Evolutionary conservation across 208 protist genomes (phyloP), one percentile per base, ranked within the genome.

Genomic region (Trypanosoma boissoni): DNA sequence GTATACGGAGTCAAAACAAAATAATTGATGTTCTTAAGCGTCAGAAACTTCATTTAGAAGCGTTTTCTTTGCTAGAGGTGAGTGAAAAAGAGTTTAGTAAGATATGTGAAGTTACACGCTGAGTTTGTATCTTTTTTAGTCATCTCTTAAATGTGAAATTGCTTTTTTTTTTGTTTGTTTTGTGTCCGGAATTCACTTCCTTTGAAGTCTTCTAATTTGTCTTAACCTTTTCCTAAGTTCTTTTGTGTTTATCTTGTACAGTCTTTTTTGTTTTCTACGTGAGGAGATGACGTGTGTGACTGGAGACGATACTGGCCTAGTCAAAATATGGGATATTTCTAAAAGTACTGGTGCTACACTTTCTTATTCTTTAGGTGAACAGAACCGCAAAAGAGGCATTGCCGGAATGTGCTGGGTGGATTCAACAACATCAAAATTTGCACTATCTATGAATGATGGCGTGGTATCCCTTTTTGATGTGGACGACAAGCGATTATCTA

Each of bases 1-100:
- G 71, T 32, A 72, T 97, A n/a, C 74, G 75, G 43, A 97, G 96
- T 37, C 92, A 97, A 66, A 75, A 72, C 28, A 97, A 94, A 29
- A 76, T 97, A 3, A 96, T 98, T 24, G 94, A 97, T 66, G 68
- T 95, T 3, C 61, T 98, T 31, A 92, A 94, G 57, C 70, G 92
- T 1, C 94, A 98, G 55, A 97, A 97, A 62, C 69, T 97, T 41
- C 85, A 97, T 41, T 64, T 96, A 14, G 95, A 98, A 74, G 87
- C 93, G 0, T 73, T 85, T 9, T 41, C 55, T 34, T 45, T 95
- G 37, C 51, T 97, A 1, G 41, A 66, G 5, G 76, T 98, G 31
- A 79, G 86, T 14, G 88, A 95, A 55, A 83, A 94, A 26, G 92
- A 98, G 53, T 83, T 96, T 60, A 46, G 54, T 18, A 66, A 66